These are phyloP conservation scores for Fomitopsis serialis DNA, from an alignment of 768 basidiomycete species.

Conservation along the genomic window DNA sequence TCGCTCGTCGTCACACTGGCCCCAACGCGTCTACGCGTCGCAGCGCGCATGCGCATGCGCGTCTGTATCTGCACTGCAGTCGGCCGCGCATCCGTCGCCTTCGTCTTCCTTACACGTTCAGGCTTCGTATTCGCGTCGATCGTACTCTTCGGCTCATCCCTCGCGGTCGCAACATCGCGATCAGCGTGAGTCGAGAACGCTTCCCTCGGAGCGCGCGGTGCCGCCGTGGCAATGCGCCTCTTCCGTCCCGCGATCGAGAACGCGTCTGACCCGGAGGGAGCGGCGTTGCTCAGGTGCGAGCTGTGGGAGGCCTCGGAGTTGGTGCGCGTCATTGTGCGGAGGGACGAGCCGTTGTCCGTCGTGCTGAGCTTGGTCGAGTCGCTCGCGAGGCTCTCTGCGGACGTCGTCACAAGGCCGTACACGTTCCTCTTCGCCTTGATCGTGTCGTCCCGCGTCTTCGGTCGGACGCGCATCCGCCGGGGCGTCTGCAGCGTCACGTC, in stretches of 20 bases:
- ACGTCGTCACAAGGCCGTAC: conserved; percentile 12
- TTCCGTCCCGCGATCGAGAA: conserved; percentile 21
- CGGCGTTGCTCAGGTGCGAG: not conserved
- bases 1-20: too few relatives aligned
- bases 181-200: too few relatives aligned
- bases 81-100: not conserved
- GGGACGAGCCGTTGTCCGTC: conserved; percentile 22
- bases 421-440: not conserved
- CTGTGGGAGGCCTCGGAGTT: conserved; percentile 14
- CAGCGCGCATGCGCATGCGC: conserved; percentile 1
- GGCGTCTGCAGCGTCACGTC: conserved; percentile 67
- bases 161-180: not conserved
- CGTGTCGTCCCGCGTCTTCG: conserved; percentile 12
- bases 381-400: conserved; percentile 16
- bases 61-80: not conserved
- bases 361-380: conserved; percentile 23
- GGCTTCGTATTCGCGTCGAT: not conserved
- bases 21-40: not conserved
- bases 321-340: conserved; percentile 21
- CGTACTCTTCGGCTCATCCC: not conserved
- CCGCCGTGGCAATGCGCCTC: conserved; percentile 15
- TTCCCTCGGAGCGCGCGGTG: not conserved
- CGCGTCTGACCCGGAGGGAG: conserved; percentile 13
- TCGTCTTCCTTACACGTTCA: not conserved
- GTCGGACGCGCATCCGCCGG: conserved; percentile 48